Conservation (phyloP, 176 grass and related monocot genomes). For the Musa itinerans region DNA sequence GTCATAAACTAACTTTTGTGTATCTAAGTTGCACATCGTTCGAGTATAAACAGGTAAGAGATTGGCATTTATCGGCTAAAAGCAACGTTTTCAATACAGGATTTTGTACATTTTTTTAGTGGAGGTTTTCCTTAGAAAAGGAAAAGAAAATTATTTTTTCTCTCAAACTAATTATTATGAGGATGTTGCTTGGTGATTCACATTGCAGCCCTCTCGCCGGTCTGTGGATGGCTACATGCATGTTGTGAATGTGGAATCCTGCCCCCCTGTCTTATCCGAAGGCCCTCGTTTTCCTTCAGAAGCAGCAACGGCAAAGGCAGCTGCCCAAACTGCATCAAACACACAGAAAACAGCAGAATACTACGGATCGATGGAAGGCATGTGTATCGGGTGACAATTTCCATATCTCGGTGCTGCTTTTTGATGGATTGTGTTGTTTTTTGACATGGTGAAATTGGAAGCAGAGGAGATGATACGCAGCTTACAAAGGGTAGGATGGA, state of each 20-base stretch:
- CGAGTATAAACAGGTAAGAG: background rate
- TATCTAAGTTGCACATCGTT: too few species aligned
- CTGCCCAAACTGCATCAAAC: slow-evolving; percentile 45
- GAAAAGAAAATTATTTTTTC: too few species aligned
- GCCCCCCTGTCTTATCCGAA: slow-evolving; percentile 36
- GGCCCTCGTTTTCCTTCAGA: slow-evolving; percentile 56
- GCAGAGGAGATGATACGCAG: slow-evolving; percentile 83
- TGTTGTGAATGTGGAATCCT: slow-evolving; percentile 62
- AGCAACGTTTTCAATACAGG: too few species aligned
- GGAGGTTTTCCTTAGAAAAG: too few species aligned
- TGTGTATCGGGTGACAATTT: background rate
- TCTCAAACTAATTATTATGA: background rate
- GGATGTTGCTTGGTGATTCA: background rate
- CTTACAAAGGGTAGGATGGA: slow-evolving; percentile 81
- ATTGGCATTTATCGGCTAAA: background rate
- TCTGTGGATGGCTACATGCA: slow-evolving; percentile 71
- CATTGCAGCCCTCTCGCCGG: slow-evolving; percentile 37
- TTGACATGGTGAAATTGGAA: slow-evolving; percentile 16
- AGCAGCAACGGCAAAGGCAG: slow-evolving; percentile 58
- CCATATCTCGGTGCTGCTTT: too few species aligned
- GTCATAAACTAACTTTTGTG: too few species aligned
- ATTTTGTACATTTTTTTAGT: background rate
- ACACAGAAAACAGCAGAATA: slow-evolving; percentile 53
- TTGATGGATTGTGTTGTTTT: background rate
- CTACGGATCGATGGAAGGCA: slow-evolving; percentile 73